Evolutionary conservation across 805 yeast genomes (phyloP).

Genomic region (Saturnispora sekii): DNA sequence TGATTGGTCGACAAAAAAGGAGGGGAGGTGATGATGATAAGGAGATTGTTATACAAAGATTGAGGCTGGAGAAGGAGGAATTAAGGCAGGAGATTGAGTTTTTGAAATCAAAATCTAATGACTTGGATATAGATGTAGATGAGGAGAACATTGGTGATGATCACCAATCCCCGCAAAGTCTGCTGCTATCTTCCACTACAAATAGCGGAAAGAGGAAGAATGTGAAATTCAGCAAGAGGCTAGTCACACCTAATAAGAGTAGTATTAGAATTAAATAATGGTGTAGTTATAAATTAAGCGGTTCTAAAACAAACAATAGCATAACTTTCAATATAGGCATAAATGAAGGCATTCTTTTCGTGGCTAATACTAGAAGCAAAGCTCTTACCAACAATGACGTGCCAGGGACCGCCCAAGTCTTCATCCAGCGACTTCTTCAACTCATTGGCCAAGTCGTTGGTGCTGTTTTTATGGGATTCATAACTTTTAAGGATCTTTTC

Average conservation of each 20-base stretch:
- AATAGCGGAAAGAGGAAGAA: neutral
- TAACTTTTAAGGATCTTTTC: conserved; percentile 38
- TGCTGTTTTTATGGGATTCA: conserved; percentile 31
- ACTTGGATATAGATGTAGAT: neutral
- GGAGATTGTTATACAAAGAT: neutral
- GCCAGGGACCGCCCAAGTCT: conserved; percentile 66
- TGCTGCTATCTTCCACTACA: neutral
- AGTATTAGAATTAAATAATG: neutral
- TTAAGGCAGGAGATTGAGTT: conserved; percentile 3
- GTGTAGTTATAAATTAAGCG: conserved; percentile 26
- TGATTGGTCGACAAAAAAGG: conserved; percentile 2
- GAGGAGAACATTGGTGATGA: neutral
- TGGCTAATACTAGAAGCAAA: conserved; percentile 77
- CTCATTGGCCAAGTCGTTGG: conserved; percentile 55
- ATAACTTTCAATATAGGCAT: conserved; percentile 58
- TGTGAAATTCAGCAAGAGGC: conserved; percentile 2
- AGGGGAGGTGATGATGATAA: neutral
- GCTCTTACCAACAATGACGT: conserved; percentile 68
- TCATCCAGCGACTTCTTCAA: conserved; percentile 59
- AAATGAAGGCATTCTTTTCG: conserved; percentile 58
- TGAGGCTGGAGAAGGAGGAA: conserved; percentile 1
- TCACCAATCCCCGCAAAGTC: neutral
- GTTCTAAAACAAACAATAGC: conserved; percentile 68
- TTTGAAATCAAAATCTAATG: neutral
- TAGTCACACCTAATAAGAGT: neutral